These are phyloP conservation scores for Citrus trifoliata DNA, from an alignment of 345 rosid genomes.

Conservation along the genomic window DNA sequence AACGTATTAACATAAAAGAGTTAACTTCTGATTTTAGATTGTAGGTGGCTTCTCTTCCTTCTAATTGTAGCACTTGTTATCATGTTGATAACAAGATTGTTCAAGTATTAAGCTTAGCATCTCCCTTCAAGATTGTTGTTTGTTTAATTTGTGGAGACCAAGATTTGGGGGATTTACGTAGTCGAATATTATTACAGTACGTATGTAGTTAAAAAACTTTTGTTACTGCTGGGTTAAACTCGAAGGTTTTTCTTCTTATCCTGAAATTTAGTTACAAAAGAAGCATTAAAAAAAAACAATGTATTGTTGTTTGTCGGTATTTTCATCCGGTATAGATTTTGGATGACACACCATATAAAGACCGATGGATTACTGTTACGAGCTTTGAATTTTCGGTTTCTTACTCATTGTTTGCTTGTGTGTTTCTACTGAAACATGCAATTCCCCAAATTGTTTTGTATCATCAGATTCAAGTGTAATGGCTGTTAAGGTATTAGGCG, in stretches of 20 bases:
- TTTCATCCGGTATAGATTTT: not conserved
- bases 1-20: not conserved
- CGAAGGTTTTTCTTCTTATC: too few relatives aligned
- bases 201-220: too few relatives aligned
- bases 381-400: not conserved
- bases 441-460: not conserved
- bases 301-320: not conserved
- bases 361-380: not conserved
- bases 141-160: too few relatives aligned
- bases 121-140: not conserved
- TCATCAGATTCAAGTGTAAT: not conserved
- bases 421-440: not conserved
- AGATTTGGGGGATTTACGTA: too few relatives aligned
- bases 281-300: not conserved
- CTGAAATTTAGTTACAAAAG: not conserved
- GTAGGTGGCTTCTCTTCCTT: too few relatives aligned
- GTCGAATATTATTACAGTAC: too few relatives aligned
- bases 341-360: not conserved
- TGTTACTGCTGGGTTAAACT: too few relatives aligned
- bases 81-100: not conserved
- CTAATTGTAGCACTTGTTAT: not conserved
- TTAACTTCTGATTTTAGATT: not conserved
- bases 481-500: not conserved
- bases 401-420: not conserved
- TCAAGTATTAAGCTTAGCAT: not conserved